Evolutionary conservation across 192 early-diverging fungal genomes (phyloP), one percentile per base, ranked within the genome.

Genomic region (Coemansia sp.): DNA sequence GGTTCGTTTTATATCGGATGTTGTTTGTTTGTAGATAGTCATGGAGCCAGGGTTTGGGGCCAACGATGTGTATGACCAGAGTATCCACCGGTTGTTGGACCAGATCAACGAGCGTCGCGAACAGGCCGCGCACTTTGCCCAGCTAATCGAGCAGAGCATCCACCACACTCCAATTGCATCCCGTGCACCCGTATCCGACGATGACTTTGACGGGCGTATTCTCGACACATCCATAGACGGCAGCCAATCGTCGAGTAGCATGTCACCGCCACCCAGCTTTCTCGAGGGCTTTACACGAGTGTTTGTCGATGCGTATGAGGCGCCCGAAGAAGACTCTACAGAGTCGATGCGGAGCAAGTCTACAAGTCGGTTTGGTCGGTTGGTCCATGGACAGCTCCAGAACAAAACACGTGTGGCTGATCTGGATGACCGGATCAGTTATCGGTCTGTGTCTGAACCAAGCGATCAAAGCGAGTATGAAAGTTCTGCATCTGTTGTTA

Each of bases 261-360:
- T 41, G 8, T 63, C 58, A 50, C 74, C 74, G 22, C 68, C 74
- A 3, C 61, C 48, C 5, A 73, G 71, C 57, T 70, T 79, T 54
- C 58, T 79, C 19, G 76, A 70, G 20, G 76, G 49, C 20, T 79
- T 70, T 60, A 73, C 76, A 2, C 66, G 61, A 1, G 57, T 66
- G 19, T 73, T 79, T 65, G 65, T 79, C 14, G 71, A 79, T n/a
- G 38, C 38, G 3, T 73, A 73, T 54, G 24, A 60, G 39, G 63
- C 65, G n/a, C 49, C 58, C 35, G 10, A 29, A 9, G 43, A 19
- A 3, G 13, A 16, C 2, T n/a, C 22, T 43, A 37, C 22, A 14
- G 22, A 39, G 10, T 13, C 37, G n/a, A 20, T 1, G 50, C 10
- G n/a, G 4, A 45, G 19, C 1, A 29, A 37, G 41, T 24, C n/a